A percentile compares a stretch with the other conserved stretches of the same genome.
Evolutionary conservation across 2,329 filamentous ascomycete species (phyloP).

Genomic region (Myriangium duriaei): DNA sequence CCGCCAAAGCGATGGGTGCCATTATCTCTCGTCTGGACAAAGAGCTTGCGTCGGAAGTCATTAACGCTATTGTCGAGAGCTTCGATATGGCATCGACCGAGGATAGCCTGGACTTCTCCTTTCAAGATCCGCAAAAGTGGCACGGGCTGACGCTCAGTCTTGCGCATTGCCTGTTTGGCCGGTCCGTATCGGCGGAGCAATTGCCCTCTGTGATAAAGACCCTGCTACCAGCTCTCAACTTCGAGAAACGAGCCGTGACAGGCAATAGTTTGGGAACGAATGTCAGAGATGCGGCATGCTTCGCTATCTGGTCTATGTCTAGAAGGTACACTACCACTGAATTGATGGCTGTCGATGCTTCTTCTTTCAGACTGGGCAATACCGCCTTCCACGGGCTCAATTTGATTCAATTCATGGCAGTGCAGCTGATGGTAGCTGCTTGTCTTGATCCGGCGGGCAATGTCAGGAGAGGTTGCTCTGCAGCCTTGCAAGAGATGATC

Average conservation of each 20-base stretch:
- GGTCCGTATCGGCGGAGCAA: conserved; percentile 59
- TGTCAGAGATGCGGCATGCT: conserved; percentile 89
- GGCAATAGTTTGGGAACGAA: conserved; percentile 80
- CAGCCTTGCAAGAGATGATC: conserved; percentile 85
- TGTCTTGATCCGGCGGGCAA: conserved; percentile 86
- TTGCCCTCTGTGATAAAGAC: conserved; percentile 64
- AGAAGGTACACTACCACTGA: conserved; percentile 75
- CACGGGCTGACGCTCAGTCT: conserved; percentile 84
- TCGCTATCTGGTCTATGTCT: conserved; percentile 87
- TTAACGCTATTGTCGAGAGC: conserved; percentile 68
- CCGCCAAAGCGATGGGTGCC: conserved; percentile 84
- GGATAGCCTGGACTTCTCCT: conserved; percentile 47
- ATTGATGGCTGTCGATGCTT: conserved; percentile 48
- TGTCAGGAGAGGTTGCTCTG: conserved; percentile 82
- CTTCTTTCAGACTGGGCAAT: not conserved
- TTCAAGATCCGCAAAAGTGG: conserved; percentile 75
- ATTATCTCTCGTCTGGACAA: conserved; percentile 67
- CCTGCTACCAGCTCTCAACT: conserved; percentile 66
- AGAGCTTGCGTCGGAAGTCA: conserved; percentile 74
- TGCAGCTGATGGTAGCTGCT: conserved; percentile 67
- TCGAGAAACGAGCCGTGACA: conserved; percentile 76
- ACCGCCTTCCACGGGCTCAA: conserved; percentile 7
- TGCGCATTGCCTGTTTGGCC: conserved; percentile 72
- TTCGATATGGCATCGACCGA: conserved; percentile 37
- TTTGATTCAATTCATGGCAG: conserved; percentile 56